Conservation (phyloP, 2,329 filamentous ascomycete genomes). For the Aspergillus sojae region DNA sequence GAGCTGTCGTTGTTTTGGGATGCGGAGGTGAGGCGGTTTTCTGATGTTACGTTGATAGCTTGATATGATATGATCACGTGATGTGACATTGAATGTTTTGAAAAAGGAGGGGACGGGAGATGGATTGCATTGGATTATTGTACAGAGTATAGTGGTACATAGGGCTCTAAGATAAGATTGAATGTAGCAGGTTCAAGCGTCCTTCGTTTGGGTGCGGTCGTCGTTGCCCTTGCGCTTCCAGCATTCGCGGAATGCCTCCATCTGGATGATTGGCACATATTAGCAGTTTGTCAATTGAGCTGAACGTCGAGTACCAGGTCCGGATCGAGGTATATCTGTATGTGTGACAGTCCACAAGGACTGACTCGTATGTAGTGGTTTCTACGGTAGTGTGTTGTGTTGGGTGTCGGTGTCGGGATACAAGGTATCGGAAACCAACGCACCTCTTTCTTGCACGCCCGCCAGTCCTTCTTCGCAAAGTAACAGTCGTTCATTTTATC, state of each 20-base stretch:
- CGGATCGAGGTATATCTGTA: background rate
- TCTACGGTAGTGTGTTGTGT: background rate
- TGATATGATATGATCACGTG: background rate
- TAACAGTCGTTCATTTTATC: constrained; percentile 91
- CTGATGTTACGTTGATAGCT: background rate
- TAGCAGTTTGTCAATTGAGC: constrained; percentile 4
- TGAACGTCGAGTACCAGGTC: background rate
- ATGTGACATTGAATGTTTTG: background rate
- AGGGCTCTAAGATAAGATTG: background rate
- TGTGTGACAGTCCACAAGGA: background rate
- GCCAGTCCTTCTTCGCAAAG: constrained; percentile 95
- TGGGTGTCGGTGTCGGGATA: background rate
- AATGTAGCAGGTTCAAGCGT: constrained; percentile 49
- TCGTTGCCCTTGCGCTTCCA: constrained; percentile 92
- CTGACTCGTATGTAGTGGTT: background rate
- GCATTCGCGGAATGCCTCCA: constrained; percentile 85
- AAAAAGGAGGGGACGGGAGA: background rate
- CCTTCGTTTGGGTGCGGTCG: constrained; percentile 74
- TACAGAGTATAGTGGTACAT: constrained; percentile 7
- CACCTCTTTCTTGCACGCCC: constrained; percentile 80
- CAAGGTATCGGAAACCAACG: background rate
- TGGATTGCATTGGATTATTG: background rate
- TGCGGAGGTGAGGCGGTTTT: background rate
- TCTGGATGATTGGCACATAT: constrained; percentile 56
- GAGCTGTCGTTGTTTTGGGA: constrained; percentile 6